These are phyloP conservation scores for Monilinia fructigena DNA, from an alignment of 2,329 filamentous ascomycete species.

Conservation along the genomic window DNA sequence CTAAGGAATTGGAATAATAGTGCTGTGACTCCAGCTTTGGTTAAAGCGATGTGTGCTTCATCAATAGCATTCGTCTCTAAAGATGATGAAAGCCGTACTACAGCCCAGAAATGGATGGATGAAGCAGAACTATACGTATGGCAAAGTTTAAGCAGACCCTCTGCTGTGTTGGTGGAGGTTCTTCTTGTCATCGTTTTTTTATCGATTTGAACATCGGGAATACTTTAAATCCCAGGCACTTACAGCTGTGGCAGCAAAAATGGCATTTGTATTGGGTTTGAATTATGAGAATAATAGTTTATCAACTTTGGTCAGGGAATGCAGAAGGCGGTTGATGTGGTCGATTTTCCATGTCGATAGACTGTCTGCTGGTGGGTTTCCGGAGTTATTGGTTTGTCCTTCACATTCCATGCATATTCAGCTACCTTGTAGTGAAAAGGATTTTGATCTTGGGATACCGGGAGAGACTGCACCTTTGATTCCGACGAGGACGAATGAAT, in stretches of 20 bases:
- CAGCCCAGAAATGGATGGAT: conserved; percentile 21
- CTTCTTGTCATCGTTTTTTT: conserved; percentile 23
- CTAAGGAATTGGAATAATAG: conserved; percentile 22
- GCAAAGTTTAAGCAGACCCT: conserved; percentile 16
- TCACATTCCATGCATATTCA: conserved; percentile 23
- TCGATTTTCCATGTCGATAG: conserved; percentile 23
- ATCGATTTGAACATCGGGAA: conserved; percentile 19
- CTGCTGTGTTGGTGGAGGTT: conserved; percentile 14
- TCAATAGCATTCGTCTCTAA: conserved; percentile 22
- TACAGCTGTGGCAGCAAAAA: conserved; percentile 22
- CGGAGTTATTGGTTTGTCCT: conserved; percentile 22
- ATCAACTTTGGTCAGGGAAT: conserved; percentile 21
- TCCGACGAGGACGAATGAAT: conserved; percentile 8
- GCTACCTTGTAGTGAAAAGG: conserved; percentile 21
- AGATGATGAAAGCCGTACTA: conserved; percentile 19
- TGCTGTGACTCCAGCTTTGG: conserved; percentile 14
- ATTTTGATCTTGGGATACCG: conserved; percentile 23
- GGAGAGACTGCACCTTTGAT: conserved; percentile 21
- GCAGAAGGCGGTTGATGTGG: conserved; percentile 20
- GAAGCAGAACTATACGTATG: conserved; percentile 20
- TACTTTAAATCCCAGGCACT: conserved; percentile 21
- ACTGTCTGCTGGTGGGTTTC: conserved; percentile 20
- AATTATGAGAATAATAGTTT: conserved; percentile 22
- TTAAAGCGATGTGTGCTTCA: conserved; percentile 19
- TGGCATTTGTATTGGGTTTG: conserved; percentile 19